These are phyloP conservation scores for Kazachstania africana DNA, from an alignment of 805 yeast species.

Conservation along the genomic window DNA sequence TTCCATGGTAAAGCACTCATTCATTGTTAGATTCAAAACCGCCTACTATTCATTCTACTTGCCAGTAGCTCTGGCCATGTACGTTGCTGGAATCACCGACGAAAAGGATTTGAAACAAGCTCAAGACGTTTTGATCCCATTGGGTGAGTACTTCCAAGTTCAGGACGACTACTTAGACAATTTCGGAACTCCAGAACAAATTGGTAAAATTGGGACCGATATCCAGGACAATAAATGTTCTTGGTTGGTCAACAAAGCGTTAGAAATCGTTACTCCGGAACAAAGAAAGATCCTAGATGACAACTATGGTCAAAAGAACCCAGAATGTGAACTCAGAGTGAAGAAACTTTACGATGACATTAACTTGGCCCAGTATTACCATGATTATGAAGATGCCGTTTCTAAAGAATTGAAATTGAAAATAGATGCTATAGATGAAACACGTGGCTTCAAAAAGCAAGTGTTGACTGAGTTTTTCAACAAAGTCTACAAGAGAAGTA, in stretches of 20 bases:
- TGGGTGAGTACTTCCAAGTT: constrained; percentile 97
- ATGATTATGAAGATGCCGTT: constrained; percentile 69
- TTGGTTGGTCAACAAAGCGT: constrained; percentile 92
- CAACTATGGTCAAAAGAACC: constrained; percentile 81
- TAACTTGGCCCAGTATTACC: constrained; percentile 58
- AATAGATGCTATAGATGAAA: constrained; percentile 72
- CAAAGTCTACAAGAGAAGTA: constrained; percentile 89
- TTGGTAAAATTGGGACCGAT: constrained; percentile 98
- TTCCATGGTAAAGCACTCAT: constrained; percentile 80
- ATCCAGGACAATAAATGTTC: constrained; percentile 97
- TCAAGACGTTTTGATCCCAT: constrained; percentile 73
- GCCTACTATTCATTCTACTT: constrained; percentile 95
- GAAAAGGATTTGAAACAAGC: constrained; percentile 79
- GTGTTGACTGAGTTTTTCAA: constrained; percentile 77
- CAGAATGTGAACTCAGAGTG: constrained; percentile 52
- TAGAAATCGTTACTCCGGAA: constrained; percentile 56
- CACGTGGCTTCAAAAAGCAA: constrained; percentile 82
- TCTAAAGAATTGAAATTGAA: constrained; percentile 51
- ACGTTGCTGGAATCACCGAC: constrained; percentile 66
- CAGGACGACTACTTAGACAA: constrained; percentile 97
- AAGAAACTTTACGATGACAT: constrained; percentile 55
- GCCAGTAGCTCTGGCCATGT: constrained; percentile 96
- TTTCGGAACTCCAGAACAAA: constrained; percentile 93
- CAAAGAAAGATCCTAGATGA: constrained; percentile 76
- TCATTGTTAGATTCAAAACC: constrained; percentile 91